Conservation (phyloP, 1,139 yeast genomes). For the Geotrichum australiense region DNA sequence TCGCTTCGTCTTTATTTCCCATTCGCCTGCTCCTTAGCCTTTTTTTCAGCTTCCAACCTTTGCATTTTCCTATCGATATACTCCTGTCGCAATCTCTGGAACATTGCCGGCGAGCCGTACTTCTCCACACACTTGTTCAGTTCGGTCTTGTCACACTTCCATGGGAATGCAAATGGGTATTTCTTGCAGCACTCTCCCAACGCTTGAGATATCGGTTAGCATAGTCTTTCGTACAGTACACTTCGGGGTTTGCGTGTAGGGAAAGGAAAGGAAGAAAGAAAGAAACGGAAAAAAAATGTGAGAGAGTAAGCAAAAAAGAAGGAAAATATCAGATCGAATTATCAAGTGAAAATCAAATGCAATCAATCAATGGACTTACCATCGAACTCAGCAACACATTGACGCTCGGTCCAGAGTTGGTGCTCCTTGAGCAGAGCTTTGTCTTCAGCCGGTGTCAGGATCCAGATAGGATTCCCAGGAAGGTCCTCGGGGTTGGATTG, state of each 20-base stretch:
- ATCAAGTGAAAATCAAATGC: slow-evolving; percentile 27
- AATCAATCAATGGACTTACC: slow-evolving; percentile 2
- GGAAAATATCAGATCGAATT: slow-evolving; percentile 24
- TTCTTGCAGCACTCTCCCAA: slow-evolving; percentile 52
- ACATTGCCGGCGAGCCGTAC: slow-evolving; percentile 55
- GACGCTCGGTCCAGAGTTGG: slow-evolving; percentile 64
- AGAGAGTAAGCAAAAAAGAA: too few relatives aligned
- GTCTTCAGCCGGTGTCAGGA: slow-evolving; percentile 80
- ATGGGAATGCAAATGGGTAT: slow-evolving; percentile 50
- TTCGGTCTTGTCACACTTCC: slow-evolving; percentile 52
- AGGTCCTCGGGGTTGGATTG: too few relatives aligned
- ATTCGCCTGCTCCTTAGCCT: too few relatives aligned
- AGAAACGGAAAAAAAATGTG: slow-evolving; percentile 38
- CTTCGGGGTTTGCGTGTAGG: too few relatives aligned
- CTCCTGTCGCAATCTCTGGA: slow-evolving; percentile 59
- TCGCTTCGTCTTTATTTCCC: too few relatives aligned
- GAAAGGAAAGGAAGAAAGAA: slow-evolving; percentile 30
- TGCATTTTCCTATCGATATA: slow-evolving; percentile 26
- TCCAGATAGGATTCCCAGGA: slow-evolving; percentile 78
- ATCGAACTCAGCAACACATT: slow-evolving; percentile 55
- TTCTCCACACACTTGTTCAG: slow-evolving; percentile 67
- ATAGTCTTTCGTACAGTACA: too few relatives aligned
- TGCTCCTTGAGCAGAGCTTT: slow-evolving; percentile 70
- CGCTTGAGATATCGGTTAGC: too few relatives aligned
- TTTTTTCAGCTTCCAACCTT: slow-evolving; percentile 8